Evolutionary conservation across 768 basidiomycete genomes (phyloP), one percentile per base, ranked within the genome.

Genomic region (Boletus vinaceobasis): DNA sequence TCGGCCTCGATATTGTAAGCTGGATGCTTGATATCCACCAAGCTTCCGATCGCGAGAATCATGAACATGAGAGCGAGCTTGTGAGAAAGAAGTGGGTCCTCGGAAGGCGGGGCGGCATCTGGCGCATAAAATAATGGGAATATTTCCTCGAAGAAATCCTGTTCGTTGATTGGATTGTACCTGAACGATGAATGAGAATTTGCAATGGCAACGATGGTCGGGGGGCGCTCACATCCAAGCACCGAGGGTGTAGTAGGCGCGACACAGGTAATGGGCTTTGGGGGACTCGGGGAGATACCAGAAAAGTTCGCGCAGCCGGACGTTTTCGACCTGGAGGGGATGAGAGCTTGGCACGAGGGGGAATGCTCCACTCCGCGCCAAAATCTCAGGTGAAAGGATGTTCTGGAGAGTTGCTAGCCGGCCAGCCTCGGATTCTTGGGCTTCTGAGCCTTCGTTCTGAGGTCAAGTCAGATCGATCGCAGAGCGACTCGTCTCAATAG

Each of bases 201-300:
- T 17, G 14, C 11, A 27, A 46, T 31, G 57, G 44, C 8, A 29
- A 14, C 45, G 32, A 40, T 40, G 47, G 32, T 43, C 32, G 54
- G 33, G 33, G 50, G 35, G 61, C 26, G 48, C 84, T 71, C 70
- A 86, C 86, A 88, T 87, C 86, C 85, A 87, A 50, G 84, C 80
- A 31, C 84, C 87, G 62, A 83, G 78, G 27, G 77, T 77, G 68
- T 77, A 87, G 66, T 85, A 88, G 19, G 80, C 78, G 19, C 78
- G 77, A 26, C 80, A 79, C 37, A 90, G 71, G 50, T 82, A 79
- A n/a, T 78, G 73, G 5, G 89, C 86, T 53, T 77, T 80, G 32
- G 81, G 77, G 2, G 77, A 69, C 13, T 80, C 72, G 4, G 89
- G 89, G 17, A 90, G 79, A 66, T 88, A 87, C 83, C 84, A 86